phyloP scores from a whole-genome alignment of 2,329 filamentous ascomycete genomes.

The Diaporthe helianthi region DNA sequence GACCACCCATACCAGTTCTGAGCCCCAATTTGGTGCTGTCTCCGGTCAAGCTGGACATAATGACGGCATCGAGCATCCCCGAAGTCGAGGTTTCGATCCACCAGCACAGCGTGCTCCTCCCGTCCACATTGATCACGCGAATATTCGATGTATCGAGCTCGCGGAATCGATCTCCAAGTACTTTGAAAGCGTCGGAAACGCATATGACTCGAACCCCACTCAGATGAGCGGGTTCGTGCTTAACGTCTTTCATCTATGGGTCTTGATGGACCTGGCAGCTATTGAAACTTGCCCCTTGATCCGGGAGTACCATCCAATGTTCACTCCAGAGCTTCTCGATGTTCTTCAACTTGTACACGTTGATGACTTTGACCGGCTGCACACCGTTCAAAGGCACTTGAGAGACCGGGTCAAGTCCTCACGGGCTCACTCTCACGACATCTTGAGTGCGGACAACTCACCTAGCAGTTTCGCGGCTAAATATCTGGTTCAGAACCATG shows the following conservation, averaged over 20 bases:
- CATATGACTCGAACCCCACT: slow-evolving; percentile 53
- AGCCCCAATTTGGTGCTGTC: neutral
- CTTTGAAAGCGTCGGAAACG: slow-evolving; percentile 40
- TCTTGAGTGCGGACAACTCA: slow-evolving; percentile 51
- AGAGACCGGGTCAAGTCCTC: slow-evolving; percentile 42
- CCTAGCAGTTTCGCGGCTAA: slow-evolving; percentile 51
- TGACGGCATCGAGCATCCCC: neutral
- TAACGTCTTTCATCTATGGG: slow-evolving; percentile 62
- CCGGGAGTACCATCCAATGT: slow-evolving; percentile 55
- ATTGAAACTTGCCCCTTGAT: slow-evolving; percentile 53
- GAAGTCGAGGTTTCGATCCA: neutral
- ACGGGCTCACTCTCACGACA: slow-evolving; percentile 43
- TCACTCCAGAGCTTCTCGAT: slow-evolving; percentile 57
- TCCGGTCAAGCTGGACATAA: neutral
- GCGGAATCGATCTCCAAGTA: slow-evolving; percentile 46
- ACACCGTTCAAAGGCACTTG: slow-evolving; percentile 56
- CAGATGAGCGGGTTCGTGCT: slow-evolving; percentile 59
- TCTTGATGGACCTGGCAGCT: slow-evolving; percentile 58
- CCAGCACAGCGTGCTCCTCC: too few relatives aligned
- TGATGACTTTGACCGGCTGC: slow-evolving; percentile 56
- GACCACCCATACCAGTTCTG: fast-evolving
- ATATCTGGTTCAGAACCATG: slow-evolving; percentile 48
- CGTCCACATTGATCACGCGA: neutral
- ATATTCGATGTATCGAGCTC: slow-evolving; percentile 38
- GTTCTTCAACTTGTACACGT: slow-evolving; percentile 55